A percentile compares a stretch with the other conserved stretches of the same genome.
Conservation (phyloP, 495 filamentous ascomycete genomes). For the Penicillium paradoxum region DNA sequence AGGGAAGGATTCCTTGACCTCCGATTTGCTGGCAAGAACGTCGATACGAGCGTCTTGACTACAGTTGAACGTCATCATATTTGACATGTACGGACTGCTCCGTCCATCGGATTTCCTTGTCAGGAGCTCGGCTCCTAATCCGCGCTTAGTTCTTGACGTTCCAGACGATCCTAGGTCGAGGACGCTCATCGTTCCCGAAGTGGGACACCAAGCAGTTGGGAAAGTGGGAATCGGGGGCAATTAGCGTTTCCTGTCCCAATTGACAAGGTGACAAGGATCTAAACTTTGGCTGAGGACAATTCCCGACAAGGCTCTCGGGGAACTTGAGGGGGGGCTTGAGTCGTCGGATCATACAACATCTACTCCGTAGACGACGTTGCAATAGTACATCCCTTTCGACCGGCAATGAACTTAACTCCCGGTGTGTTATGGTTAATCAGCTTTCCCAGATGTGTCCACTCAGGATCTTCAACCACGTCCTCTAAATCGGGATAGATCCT, state of each 20-base stretch:
- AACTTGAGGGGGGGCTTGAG: not conserved
- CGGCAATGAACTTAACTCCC: not conserved
- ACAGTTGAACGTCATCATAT: not conserved
- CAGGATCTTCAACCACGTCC: too few relatives aligned
- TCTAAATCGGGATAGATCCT: not conserved
- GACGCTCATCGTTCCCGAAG: not conserved
- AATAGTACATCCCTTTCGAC: not conserved
- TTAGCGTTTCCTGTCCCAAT: not conserved
- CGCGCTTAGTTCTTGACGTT: not conserved
- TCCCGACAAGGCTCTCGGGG: not conserved
- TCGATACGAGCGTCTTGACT: not conserved
- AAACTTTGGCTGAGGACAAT: not conserved
- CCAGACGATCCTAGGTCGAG: not conserved
- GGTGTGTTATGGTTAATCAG: too few relatives aligned
- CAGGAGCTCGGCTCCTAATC: not conserved
- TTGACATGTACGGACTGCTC: not conserved
- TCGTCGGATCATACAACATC: not conserved
- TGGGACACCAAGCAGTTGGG: not conserved
- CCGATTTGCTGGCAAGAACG: conserved; percentile 16
- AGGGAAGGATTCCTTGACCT: conserved; percentile 12
- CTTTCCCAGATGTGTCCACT: too few relatives aligned
- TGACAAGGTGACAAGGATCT: conserved; percentile 4
- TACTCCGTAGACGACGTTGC: too few relatives aligned
- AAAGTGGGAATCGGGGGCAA: not conserved
- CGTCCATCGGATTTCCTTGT: not conserved